These are phyloP conservation scores for Mallotus nudiflorus DNA, from an alignment of 345 rosid genomes.

Conservation along the genomic window DNA sequence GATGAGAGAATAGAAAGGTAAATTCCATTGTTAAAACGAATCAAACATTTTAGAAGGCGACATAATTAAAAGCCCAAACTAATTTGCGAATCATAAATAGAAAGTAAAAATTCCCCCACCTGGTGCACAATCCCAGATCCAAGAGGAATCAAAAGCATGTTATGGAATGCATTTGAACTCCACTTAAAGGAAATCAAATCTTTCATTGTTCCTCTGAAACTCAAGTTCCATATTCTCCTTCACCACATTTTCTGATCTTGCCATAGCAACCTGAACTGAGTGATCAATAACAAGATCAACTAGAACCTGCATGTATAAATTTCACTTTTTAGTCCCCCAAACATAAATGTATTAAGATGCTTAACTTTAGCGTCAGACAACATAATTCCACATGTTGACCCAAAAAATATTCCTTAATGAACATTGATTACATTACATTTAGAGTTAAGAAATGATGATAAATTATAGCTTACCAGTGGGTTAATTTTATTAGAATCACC, in stretches of 20 bases:
- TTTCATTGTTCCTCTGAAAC: conserved; percentile 78
- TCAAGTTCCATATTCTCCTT: conserved; percentile 94
- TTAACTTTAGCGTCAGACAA: neutral
- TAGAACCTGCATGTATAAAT: conserved; percentile 57
- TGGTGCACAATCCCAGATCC: conserved; percentile 98
- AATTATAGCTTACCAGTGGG: conserved; percentile 49
- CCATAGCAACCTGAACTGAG: conserved; percentile 93
- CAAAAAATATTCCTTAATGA: neutral
- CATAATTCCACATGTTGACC: neutral
- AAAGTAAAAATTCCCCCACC: conserved; percentile 36
- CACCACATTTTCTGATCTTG: conserved; percentile 87
- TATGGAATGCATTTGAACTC: conserved; percentile 89
- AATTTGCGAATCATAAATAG: neutral
- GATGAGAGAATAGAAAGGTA: neutral
- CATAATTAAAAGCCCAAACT: neutral
- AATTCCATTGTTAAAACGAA: neutral
- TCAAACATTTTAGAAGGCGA: neutral
- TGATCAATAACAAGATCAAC: conserved; percentile 99
- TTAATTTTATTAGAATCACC: conserved; percentile 70
- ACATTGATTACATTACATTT: neutral
- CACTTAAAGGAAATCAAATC: conserved; percentile 93
- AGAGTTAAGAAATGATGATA: neutral
- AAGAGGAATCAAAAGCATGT: conserved; percentile 96
- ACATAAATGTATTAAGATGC: neutral
- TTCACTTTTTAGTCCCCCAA: neutral